Base-by-base conservation (phyloP, 768 basidiomycete species). In the Lyophyllum shimeji region DNA sequence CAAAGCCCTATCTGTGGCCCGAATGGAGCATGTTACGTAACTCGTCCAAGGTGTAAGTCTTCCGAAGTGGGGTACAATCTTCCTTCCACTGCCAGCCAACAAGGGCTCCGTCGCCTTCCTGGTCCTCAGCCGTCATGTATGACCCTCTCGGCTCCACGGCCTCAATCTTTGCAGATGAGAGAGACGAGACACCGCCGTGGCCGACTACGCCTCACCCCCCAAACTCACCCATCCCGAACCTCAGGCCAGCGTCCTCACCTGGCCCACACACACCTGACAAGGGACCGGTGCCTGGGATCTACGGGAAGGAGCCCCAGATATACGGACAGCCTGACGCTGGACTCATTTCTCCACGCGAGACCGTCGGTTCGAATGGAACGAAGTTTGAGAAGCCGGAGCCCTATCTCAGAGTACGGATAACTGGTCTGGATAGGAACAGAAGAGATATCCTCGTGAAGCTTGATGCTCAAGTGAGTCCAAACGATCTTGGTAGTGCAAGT, bases 371-470 rank as follows among this genome's bases (percentile, higher is more conserved):
- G 0, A 92, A 90, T 67, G 92, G 92, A 5, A 68, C 75, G 29
- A 85, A 76, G 57, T 89, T 81, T 61, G 92, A 93, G 75, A 89
- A 82, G 72, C 76, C 72, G 25, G 91, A 89, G 62, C 90, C 91
- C 23, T 97, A 93, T 70, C 78, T 99, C 57, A 81, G 93, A 66
- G 91, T 96, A 46, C 81, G 93, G 66, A 90, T 99, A 59, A 90
- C 91, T 17, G 90, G 87, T 13, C 70, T 99, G 66, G 97, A 99
- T 73, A 83, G 97, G 72, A 98, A 98, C 76, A 80, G 94, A 71
- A 82, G 95, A 65, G 97, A 99, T 66, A 87, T 97, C 59, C 83
- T 98, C 67, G 80, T 99, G 67, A 87, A 93, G 67, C 84, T 99
- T 59, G 97, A 99, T 71, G 95, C 94, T 15, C 93, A 96, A 81